Percentiles rank a stretch among this genome's conserved stretches.
Conservation (phyloP, 768 basidiomycete species). For the Hysterangium stoloniferum region DNA sequence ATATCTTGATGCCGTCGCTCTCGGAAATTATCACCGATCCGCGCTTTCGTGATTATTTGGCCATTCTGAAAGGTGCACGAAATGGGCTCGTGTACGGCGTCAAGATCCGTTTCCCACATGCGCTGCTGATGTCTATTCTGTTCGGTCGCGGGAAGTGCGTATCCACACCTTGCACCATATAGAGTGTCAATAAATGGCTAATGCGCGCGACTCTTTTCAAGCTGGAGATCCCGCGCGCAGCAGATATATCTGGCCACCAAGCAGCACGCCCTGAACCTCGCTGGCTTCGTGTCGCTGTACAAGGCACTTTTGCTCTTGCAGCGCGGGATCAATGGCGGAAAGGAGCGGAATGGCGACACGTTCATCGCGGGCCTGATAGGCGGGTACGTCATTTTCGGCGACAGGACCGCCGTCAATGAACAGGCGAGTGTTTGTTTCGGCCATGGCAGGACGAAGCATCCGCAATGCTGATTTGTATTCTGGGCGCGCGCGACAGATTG, state of each 20-base stretch:
- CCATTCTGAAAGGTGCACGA: slow-evolving; percentile 89
- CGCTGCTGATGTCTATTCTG: slow-evolving; percentile 90
- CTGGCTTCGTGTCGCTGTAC: slow-evolving; percentile 91
- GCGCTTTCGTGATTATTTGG: slow-evolving; percentile 80
- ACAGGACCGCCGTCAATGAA: slow-evolving; percentile 83
- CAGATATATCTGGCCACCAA: slow-evolving; percentile 79
- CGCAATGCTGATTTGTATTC: not conserved
- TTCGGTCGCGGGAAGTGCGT: slow-evolving; percentile 90
- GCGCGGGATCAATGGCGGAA: slow-evolving; percentile 72
- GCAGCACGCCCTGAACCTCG: slow-evolving; percentile 86
- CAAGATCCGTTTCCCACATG: slow-evolving; percentile 92
- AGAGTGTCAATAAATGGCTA: too few species aligned
- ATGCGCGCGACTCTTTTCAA: slow-evolving; percentile 23
- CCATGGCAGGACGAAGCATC: not conserved
- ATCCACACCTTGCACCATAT: slow-evolving; percentile 2
- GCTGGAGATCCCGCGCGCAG: slow-evolving; percentile 61
- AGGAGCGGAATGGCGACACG: slow-evolving; percentile 73
- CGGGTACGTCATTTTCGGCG: slow-evolving; percentile 83
- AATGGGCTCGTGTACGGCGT: slow-evolving; percentile 88
- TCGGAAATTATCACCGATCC: slow-evolving; percentile 50
- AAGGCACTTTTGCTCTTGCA: slow-evolving; percentile 81
- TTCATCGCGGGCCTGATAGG: slow-evolving; percentile 91
- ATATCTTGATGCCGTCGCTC: slow-evolving; percentile 20
- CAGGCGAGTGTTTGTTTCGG: slow-evolving; percentile 48
- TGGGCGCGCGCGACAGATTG: slow-evolving; percentile 52